Evolutionary conservation across 345 rosid genomes (phyloP).

Genomic region (Microthlaspi erraticum): DNA sequence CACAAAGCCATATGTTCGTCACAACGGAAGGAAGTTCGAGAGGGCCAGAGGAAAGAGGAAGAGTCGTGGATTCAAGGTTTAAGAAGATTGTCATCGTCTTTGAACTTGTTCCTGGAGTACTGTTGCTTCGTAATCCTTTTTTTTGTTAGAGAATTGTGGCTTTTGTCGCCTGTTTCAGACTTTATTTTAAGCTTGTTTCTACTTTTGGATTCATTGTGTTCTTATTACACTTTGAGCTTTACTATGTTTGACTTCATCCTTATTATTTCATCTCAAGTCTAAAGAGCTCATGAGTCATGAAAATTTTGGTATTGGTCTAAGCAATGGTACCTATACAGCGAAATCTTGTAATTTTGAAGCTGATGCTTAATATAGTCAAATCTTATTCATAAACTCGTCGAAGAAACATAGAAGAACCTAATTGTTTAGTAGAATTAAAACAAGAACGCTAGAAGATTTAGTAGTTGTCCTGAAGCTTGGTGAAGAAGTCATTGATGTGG

Average conservation of each 20-base stretch:
- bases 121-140: slow-evolving; percentile 33
- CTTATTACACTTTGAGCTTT: slow-evolving; percentile 6
- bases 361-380: neutral
- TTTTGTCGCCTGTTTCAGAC: slow-evolving; percentile 36
- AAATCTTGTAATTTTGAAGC: too few species aligned
- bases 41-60: slow-evolving; percentile 88
- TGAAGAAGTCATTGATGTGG: slow-evolving; percentile 60
- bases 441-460: slow-evolving; percentile 17
- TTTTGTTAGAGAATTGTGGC: slow-evolving; percentile 44
- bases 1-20: slow-evolving; percentile 84
- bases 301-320: neutral
- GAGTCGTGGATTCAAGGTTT: slow-evolving; percentile 80
- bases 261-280: neutral
- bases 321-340: too few species aligned
- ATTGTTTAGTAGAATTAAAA: neutral
- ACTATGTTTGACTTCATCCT: neutral
- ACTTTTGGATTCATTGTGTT: slow-evolving; percentile 28
- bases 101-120: slow-evolving; percentile 38
- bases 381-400: slow-evolving; percentile 1
- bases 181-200: slow-evolving; percentile 2
- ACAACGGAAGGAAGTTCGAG: slow-evolving; percentile 93
- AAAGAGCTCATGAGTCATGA: neutral
- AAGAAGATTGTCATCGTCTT: slow-evolving; percentile 35
- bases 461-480: slow-evolving; percentile 40
- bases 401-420: neutral